Conservation (phyloP, 2,329 filamentous ascomycete genomes). For the Diplodia intermedia region DNA sequence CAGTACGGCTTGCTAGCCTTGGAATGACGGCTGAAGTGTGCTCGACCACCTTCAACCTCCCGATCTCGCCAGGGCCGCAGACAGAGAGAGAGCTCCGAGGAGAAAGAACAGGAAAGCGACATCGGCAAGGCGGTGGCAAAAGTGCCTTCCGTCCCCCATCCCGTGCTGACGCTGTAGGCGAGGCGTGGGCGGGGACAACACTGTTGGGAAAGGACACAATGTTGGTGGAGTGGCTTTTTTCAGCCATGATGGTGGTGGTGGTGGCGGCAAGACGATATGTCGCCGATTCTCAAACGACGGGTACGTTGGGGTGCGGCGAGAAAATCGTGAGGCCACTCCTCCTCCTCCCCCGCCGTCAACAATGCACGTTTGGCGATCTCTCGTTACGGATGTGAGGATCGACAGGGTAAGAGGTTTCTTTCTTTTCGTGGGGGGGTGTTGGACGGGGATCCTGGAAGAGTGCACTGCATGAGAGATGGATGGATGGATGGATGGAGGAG, state of each 20-base stretch:
- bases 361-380: conserved; percentile 6
- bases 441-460: neutral
- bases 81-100: neutral
- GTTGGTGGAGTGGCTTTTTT: conserved; percentile 9
- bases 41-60: neutral
- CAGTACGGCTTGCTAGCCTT: neutral
- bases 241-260: conserved; percentile 10
- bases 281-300: neutral
- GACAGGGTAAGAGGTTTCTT: neutral
- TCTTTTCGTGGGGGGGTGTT: neutral
- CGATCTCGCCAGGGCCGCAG: neutral
- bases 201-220: neutral
- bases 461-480: neutral
- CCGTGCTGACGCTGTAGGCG: neutral
- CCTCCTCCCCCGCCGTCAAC: neutral
- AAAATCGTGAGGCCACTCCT: conserved; percentile 6
- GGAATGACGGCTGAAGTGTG: neutral
- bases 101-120: neutral
- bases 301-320: neutral
- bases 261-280: neutral
- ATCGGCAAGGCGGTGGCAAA: conserved; percentile 2
- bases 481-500: neutral
- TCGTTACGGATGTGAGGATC: neutral
- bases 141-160: neutral
- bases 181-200: neutral